Evolutionary conservation across 2,329 filamentous ascomycete species (phyloP), one percentile per base, ranked within the genome.

Genomic region (Claviceps sp.): DNA sequence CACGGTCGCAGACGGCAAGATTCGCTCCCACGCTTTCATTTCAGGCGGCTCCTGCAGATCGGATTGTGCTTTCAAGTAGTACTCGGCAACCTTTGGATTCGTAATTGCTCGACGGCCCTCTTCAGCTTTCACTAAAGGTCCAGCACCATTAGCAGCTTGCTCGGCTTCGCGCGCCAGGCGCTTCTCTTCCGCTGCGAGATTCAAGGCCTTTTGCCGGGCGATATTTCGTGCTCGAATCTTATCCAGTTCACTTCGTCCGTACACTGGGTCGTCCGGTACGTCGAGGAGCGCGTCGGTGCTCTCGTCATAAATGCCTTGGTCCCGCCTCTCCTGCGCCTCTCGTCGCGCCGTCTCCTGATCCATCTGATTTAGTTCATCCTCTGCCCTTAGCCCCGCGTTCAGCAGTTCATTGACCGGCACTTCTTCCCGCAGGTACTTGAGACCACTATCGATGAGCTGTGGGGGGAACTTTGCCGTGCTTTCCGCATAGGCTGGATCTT

Each of bases 321-420:
- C 55, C 38, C 53, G 50, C 48, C 55, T 57, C 13, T 58, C 56
- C 34, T 58, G 57, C 1, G 56, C 57, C 14, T 58, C 55, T 36
- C 60, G 53, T 53, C 57, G 60, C 61, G 47, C 50, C 49, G 50
- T 60, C 56, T 67, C 60, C 57, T 62, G 60, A 55, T 81, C 78
- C 56, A 83, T 63, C 53, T 69, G 69, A 20, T 68, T 70, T 49
- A 84, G 70, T 65, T 84, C 81, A 52, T 82, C 76, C 64, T 84
- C 79, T 14, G 80, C 81, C 48, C 79, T 71, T 49, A 82, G 65
- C 1, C 78, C 78, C 2, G 79, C 79, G 57, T 79, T 82, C 57
- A 75, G 64, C 30, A 81, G 65, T 63, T 85, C 81, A 54, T 84
- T 74, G 3, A 84, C 76, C 0, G 74, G 72, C 1, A 78, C 69